phyloP scores from a whole-genome alignment of 2,329 filamentous ascomycete species.

The Didymellaceae sp. region DNA sequence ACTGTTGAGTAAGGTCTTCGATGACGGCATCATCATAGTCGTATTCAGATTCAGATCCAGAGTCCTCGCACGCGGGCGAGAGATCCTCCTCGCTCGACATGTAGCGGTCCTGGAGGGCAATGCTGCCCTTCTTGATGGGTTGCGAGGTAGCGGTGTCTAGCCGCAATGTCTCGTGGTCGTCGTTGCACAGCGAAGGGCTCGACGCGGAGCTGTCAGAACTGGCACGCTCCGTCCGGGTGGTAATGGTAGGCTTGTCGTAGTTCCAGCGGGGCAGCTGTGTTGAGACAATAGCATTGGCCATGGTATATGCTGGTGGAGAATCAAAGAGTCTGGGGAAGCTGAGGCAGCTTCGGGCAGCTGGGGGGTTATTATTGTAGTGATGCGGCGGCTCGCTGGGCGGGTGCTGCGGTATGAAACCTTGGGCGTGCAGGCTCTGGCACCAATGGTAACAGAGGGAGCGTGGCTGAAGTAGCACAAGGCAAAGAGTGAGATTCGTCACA shows the following conservation, averaged over 20 bases:
- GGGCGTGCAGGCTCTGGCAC: slow-evolving; percentile 37
- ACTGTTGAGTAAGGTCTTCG: slow-evolving; percentile 37
- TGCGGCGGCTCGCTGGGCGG: slow-evolving; percentile 20
- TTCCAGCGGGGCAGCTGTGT: slow-evolving; percentile 48
- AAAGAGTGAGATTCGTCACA: slow-evolving; percentile 32
- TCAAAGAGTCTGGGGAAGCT: slow-evolving; percentile 8
- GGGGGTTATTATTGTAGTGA: slow-evolving; percentile 25
- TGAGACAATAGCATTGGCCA: slow-evolving; percentile 42
- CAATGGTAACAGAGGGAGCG: slow-evolving; percentile 36
- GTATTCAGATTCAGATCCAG: slow-evolving; percentile 34
- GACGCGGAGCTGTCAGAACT: slow-evolving; percentile 42
- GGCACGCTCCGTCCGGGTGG: slow-evolving; percentile 35
- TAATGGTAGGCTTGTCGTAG: slow-evolving; percentile 41
- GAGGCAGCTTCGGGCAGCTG: slow-evolving; percentile 7
- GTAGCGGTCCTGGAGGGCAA: slow-evolving; percentile 46
- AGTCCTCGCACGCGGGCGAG: slow-evolving; percentile 44
- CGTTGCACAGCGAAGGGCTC: slow-evolving; percentile 46
- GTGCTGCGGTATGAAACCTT: slow-evolving; percentile 37
- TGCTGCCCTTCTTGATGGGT: slow-evolving; percentile 28
- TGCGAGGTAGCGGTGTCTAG: slow-evolving; percentile 38
- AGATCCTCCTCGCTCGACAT: slow-evolving; percentile 50
- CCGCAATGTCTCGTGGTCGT: slow-evolving; percentile 43
- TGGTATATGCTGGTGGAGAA: slow-evolving; percentile 24
- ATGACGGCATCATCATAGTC: slow-evolving; percentile 43
- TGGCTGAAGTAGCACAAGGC: slow-evolving; percentile 25